Conservation (phyloP, 441 rosid genomes). For the Gossypium lobatum region DNA sequence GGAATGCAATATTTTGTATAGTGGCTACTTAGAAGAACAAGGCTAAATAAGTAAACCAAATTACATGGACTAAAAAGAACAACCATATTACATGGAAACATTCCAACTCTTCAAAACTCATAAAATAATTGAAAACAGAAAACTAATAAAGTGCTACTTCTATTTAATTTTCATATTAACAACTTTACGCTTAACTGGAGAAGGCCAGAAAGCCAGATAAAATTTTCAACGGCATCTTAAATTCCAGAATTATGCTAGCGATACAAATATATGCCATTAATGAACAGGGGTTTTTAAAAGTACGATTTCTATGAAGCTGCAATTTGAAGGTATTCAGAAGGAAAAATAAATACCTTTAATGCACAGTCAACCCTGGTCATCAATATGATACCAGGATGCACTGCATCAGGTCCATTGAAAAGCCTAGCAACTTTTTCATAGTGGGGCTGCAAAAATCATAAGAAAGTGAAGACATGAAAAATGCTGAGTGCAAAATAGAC, state of each 20-base stretch:
- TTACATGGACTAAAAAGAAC: neutral
- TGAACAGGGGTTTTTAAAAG: conserved; percentile 9
- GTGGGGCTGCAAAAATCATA: conserved; percentile 51
- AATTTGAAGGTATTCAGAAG: conserved; percentile 8
- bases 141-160: neutral
- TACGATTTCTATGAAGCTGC: neutral
- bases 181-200: neutral
- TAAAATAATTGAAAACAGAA: neutral
- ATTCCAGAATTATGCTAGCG: neutral
- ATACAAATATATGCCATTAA: neutral
- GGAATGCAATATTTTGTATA: neutral
- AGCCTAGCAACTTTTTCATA: conserved; percentile 94
- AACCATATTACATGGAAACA: neutral
- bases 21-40: neutral
- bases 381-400: conserved; percentile 76
- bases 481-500: conserved; percentile 1
- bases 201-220: neutral
- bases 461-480: neutral
- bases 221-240: neutral
- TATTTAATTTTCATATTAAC: neutral
- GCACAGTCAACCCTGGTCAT: conserved; percentile 96
- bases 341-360: conserved; percentile 44
- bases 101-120: neutral
- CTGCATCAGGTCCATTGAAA: conserved; percentile 88
- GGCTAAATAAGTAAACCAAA: neutral